Base-by-base conservation (phyloP, 83 land plant genomes). In the Picea abies region DNA sequence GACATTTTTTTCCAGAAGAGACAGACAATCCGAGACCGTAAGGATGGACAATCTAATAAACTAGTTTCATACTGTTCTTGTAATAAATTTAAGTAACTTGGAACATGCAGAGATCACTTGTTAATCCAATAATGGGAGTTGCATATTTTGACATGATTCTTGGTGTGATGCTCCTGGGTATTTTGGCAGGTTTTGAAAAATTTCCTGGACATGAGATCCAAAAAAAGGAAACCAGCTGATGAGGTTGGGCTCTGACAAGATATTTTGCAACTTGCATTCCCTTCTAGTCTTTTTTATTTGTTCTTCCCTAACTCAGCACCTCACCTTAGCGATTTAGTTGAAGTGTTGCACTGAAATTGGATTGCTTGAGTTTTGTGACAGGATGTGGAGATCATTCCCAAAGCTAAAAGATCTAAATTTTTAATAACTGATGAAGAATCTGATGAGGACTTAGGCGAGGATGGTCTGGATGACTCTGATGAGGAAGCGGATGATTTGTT, bases 401-500 rank as follows among this genome's bases (percentile, higher is more conserved):
- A 76, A 39, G 56, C 72, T 12, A 76, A 71, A 58, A 84, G 32
- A 62, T 44, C 84, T 39, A 76, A 66, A 6, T 88, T 88, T 85
- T 86, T 90, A 41, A 89, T 87, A 70, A 84, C 84, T 39, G 89
- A 89, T 82, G 84, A 68, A 26, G 85, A 82, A 25, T 81, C 64
- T 17, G 83, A 84, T 49, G 86, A 83, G 32, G 87, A 77, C 52
- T 35, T 68, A 49, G 78, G 35, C 5, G 79, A 80, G 79, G 86
- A 83, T 20, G 84, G 69, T 49, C 84, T 56, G 20, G 86, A 84
- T 80, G 85, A 70, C 7, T 75, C 81, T 61, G 89, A 88, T 73
- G 89, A 83, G 71, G 92, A 89, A 0, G 86, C 83, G 64, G 91
- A 86, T 2, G 90, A 88, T 35, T 23, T 82, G 16, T 90, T 83